A percentile compares a stretch with the other conserved stretches of the same genome.
phyloP scores from a whole-genome alignment of 2,329 filamentous ascomycete species.

The Talaromyces rugulosus region DNA sequence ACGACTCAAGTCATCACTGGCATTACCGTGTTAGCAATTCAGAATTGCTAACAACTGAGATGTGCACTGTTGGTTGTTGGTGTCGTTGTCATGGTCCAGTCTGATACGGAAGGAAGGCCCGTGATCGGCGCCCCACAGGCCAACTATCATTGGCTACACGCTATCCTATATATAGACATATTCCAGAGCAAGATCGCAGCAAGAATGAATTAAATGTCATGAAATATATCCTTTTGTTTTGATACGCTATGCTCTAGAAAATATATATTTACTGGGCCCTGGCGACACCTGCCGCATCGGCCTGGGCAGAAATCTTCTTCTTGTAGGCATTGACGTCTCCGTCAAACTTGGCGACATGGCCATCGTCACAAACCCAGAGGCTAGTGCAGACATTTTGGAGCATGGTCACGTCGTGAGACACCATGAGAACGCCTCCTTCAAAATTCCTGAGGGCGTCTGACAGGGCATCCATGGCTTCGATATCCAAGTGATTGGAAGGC shows the following conservation, averaged over 20 bases:
- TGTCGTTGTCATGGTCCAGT: not conserved
- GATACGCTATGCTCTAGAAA: not conserved
- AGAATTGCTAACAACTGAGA: not conserved
- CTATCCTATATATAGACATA: not conserved
- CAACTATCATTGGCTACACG: not conserved
- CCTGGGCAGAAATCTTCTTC: slow-evolving; percentile 88
- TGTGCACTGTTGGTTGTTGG: not conserved
- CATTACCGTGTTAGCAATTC: not conserved
- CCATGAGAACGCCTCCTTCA: slow-evolving; percentile 94
- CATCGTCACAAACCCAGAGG: slow-evolving; percentile 93
- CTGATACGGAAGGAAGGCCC: not conserved
- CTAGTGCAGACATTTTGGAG: slow-evolving; percentile 91
- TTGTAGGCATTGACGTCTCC: slow-evolving; percentile 97
- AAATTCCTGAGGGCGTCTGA: slow-evolving; percentile 79
- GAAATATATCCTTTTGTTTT: not conserved
- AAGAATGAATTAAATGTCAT: not conserved
- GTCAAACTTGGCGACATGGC: slow-evolving; percentile 91
- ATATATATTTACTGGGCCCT: slow-evolving; percentile 28
- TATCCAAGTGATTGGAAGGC: slow-evolving; percentile 97
- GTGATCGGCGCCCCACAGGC: not conserved
- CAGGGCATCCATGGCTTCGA: slow-evolving; percentile 97
- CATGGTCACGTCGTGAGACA: slow-evolving; percentile 99
- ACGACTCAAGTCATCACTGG: not conserved
- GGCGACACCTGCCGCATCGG: slow-evolving; percentile 78
- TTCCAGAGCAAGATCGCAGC: not conserved